Evolutionary conservation across 2,329 filamentous ascomycete genomes (phyloP).

Genomic region (Alternaria alternata): DNA sequence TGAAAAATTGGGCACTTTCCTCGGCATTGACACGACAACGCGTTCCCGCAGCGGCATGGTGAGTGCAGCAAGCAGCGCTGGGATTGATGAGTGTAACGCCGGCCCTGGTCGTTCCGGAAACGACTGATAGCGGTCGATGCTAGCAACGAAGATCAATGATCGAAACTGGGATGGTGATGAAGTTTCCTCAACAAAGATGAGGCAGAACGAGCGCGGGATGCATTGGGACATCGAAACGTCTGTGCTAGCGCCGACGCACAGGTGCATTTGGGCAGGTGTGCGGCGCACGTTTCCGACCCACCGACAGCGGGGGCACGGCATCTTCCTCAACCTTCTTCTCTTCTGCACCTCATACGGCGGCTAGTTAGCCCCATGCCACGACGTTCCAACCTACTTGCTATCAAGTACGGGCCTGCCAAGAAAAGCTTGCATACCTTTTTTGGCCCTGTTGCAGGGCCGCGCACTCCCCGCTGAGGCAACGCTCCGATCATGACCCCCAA

Average conservation of each 20-base stretch:
- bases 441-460: conserved; percentile 10
- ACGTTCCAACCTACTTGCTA: conserved; percentile 10
- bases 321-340: conserved; percentile 9
- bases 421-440: conserved; percentile 13
- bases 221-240: conserved; percentile 1
- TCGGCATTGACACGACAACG: conserved; percentile 7
- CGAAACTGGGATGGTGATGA: conserved; percentile 7
- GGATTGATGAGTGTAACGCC: conserved; percentile 4
- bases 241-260: conserved; percentile 16
- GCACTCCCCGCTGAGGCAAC: conserved; percentile 11
- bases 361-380: conserved; percentile 15
- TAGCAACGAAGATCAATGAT: conserved; percentile 16
- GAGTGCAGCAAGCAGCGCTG: conserved; percentile 2
- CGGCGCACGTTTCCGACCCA: conserved; percentile 15
- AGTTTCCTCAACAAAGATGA: conserved; percentile 13
- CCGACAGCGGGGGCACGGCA: conserved; percentile 9
- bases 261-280: neutral
- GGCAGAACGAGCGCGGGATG: conserved; percentile 7
- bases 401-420: conserved; percentile 14
- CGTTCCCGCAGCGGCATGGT: conserved; percentile 1
- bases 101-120: conserved; percentile 4
- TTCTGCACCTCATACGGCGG: conserved; percentile 11
- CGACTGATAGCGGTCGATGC: conserved; percentile 8
- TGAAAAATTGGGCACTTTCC: conserved; percentile 1
- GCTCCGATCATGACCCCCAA: conserved; percentile 18